Percentiles rank a stretch among this genome's conserved stretches.
These are phyloP conservation scores for Pugionium cornutum DNA, from an alignment of 345 rosid species.

Conservation along the genomic window DNA sequence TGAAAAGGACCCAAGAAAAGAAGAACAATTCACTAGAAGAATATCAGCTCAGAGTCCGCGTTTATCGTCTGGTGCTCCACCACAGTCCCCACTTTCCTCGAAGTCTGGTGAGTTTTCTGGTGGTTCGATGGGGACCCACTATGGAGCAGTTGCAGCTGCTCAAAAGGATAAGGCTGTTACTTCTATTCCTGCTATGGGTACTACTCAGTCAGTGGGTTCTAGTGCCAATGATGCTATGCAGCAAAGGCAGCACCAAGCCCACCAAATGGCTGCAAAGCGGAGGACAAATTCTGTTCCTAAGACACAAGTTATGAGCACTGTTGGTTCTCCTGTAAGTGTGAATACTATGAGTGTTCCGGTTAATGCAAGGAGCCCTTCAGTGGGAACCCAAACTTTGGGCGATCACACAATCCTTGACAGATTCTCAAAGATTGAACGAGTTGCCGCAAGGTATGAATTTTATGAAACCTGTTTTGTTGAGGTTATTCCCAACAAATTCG, in stretches of 20 bases:
- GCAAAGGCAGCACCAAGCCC: constrained; percentile 72
- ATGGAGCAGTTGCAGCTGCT: constrained; percentile 66
- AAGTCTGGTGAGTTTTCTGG: constrained; percentile 95
- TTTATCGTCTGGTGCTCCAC: constrained; percentile 69
- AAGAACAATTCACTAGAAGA: constrained; percentile 73
- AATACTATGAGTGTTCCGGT: constrained; percentile 62
- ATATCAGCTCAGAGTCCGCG: constrained; percentile 83
- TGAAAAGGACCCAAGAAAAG: constrained; percentile 66
- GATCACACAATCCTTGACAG: constrained; percentile 74
- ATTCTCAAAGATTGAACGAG: constrained; percentile 76
- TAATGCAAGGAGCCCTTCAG: constrained; percentile 75
- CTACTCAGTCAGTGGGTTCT: constrained; percentile 66
- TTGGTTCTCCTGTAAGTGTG: constrained; percentile 93
- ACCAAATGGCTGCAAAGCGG: constrained; percentile 61
- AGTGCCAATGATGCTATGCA: constrained; percentile 83
- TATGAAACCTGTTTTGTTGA: constrained; percentile 17
- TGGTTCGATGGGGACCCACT: constrained; percentile 78
- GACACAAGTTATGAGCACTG: constrained; percentile 70
- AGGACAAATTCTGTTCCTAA: constrained; percentile 78
- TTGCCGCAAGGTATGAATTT: constrained; percentile 60
- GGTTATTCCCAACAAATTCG: neutral
- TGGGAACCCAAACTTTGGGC: constrained; percentile 66
- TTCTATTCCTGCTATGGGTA: constrained; percentile 65
- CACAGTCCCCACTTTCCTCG: constrained; percentile 90
- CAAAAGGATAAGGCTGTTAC: constrained; percentile 77